Evolutionary conservation across 352 stramenopile genomes (phyloP), one percentile per base, ranked within the genome.

Genomic region (Discostella stelligera): DNA sequence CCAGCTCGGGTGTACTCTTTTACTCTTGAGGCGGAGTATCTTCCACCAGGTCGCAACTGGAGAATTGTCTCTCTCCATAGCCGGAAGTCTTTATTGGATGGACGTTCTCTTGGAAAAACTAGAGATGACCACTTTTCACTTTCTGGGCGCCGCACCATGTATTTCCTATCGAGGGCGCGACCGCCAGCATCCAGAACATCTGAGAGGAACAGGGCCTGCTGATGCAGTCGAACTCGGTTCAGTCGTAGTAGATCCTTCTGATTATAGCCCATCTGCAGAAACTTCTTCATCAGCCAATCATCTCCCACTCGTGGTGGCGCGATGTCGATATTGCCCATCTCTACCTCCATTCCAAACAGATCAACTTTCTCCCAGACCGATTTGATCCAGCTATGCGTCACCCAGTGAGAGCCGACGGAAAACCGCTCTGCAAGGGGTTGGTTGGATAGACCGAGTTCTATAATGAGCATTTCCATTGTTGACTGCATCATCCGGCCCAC

Each of bases 171-270:
- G 13, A 77, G 20, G n/a, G 14, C 7, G 41, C 27, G 65, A 11
- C 68, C 68, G 11, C 44, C 27, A 32, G 68, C 59, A 37, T 50
- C 30, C 7, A 69, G 39, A 0, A 64, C 25, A 58, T 66, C 49
- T 7, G 60, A 77, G 3, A 66, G 4, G 39, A 77, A 77, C n/a
- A 77, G 0, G 0, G 66, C 69, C 11, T 77, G 49, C 44, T 66
- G 49, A n/a, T 66, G 32, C 2, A 63, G 5, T 21, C 69, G 3
- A 6, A 71, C 61, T 48, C 53, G n/a, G 44, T 77, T 77, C 1
- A 77, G 37, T 48, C 37, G 14, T 4, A 65, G 25, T 16, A 77
- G 23, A 16, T 77, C 50, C 0, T 49, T 9, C 3, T 21, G 8
- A 27, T 10, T 53, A 25, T 53, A 71, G 3, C 49, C 60, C 6